Base-by-base conservation (phyloP, 345 rosid genomes). In the Hypericum androsaemum region DNA sequence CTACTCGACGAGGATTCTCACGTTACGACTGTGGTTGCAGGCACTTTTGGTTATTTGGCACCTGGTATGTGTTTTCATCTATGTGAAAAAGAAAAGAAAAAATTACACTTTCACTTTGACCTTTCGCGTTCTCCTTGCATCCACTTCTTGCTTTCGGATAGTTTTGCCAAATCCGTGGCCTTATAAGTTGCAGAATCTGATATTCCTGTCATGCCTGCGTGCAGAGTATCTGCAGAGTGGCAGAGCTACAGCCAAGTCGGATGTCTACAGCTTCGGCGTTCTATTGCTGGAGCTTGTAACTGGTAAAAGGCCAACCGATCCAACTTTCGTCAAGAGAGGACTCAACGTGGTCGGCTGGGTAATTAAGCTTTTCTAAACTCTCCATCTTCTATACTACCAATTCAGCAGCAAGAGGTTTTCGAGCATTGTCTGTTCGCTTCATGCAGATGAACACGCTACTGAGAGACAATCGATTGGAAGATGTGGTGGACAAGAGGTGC, bases 11-110 rank as follows among this genome's bases (percentile, higher is more conserved):
- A 90, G 54, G 96, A 90, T 39, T 88, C 95, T 14, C 95, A 84
- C 43, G 81, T 90, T 43, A 90, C 98, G 10, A 90, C 96, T 7
- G 95, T 87, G 32, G 98, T 90, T 53, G 98, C 98, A 41, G 98
- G 98, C 71, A 87, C 96, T 53, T 57, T 28, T 59, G 32, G 32
- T 22, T 22, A 22, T 22, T 22, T 22, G 32, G 32, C 32, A 1
- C 32, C 32, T 22, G 32, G 32, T 22, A 22, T 22, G 32, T 22
- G 32, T 22, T 22, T 22, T 22, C 4, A 22, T 22, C 32, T 22
- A 22, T 4, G 32, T 4, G 32, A 22, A 22, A 22, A 22, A 22
- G 4, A 4, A 22, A n/a, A n/a, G n/a, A n/a, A n/a, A n/a, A n/a
- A n/a, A n/a, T n/a, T n/a, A n/a, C n/a, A n/a, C n/a, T 22, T 22